Base-by-base conservation (phyloP, 352 stramenopile species). In the Phytophthora sansomeana region DNA sequence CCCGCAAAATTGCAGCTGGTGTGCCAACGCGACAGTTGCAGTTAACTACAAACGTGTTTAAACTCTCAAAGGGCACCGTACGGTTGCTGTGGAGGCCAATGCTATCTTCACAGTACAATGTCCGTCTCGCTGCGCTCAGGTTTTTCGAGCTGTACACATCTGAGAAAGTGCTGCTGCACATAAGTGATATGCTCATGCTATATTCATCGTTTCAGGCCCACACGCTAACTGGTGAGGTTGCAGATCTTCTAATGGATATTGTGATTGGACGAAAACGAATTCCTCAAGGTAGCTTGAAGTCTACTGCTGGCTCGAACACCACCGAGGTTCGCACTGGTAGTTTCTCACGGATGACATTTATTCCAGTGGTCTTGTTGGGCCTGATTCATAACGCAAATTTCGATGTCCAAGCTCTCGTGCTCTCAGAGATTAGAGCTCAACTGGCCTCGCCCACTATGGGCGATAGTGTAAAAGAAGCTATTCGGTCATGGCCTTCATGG, bases 401-500 rank as follows among this genome's bases (percentile, higher is more conserved):
- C 26, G 44, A 81, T 47, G 77, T 91, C 1, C 86, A 92, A 72
- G 58, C 77, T 14, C 60, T 67, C 13, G 36, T 92, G 5, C 63
- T 94, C 3, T 64, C 71, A 21, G 86, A 93, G 74, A 74, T 93
- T 49, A 75, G 77, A 36, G 28, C 63, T 19, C 72, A 89, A 39
- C 10, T 91, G n/a, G 50, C 71, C 16, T 85, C 74, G 9, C 49
- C 72, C 6, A 74, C 74, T 1, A 69, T 75, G 41, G 80, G 81
- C 9, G 77, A 89, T 41, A 83, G 55, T 16, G 61, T 85, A 24
- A 85, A 88, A 54, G 86, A 94, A 69, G 60, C 79, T n/a, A 82
- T 92, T 47, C 73, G 86, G 38, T 90, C 83, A 4, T 93, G 85
- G 85, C 83, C 85, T 28, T 67, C 77, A 13, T 93, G 83, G 85